Percentiles rank a stretch among this genome's conserved stretches.
Evolutionary conservation across 306 rosid genomes (phyloP).

Genomic region (Casuarina cunninghamiana): DNA sequence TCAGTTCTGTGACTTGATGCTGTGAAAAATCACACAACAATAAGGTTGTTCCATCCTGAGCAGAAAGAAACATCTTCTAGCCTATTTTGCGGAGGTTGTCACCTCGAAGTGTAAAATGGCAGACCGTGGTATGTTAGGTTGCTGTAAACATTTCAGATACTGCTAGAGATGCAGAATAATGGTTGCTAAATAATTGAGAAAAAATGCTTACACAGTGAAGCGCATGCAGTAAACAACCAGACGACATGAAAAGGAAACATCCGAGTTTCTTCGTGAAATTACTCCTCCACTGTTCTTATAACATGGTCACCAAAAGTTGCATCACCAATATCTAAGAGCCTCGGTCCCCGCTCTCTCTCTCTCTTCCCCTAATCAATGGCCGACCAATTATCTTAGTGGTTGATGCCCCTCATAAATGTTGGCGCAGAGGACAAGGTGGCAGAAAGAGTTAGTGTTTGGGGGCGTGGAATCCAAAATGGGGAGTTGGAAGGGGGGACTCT

Average conservation of each 20-base stretch:
- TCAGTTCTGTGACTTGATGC: no score
- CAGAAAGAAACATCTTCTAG: no score
- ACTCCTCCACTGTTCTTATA: background rate
- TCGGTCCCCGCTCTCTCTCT: background rate
- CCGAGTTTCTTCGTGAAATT: background rate
- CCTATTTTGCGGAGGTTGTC: no score
- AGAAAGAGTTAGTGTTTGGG: background rate
- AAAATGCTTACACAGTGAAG: background rate
- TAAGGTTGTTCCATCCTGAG: no score
- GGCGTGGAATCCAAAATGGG: constrained; percentile 2
- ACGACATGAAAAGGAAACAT: constrained; percentile 2
- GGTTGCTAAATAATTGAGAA: background rate
- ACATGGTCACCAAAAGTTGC: background rate
- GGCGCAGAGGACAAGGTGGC: constrained; percentile 8
- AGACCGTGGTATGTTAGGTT: no score
- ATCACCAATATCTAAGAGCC: background rate
- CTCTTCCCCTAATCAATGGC: background rate
- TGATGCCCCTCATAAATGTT: constrained; percentile 13
- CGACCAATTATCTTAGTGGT: constrained; percentile 7
- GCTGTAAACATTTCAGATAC: no score
- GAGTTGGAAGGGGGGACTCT: no score
- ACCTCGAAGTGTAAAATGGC: no score
- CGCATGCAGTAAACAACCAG: background rate
- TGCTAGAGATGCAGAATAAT: background rate
- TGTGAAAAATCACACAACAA: no score